Evolutionary conservation across 2,329 filamentous ascomycete species (phyloP), one percentile per base, ranked within the genome.

Genomic region (Aquanectria penicillioides): DNA sequence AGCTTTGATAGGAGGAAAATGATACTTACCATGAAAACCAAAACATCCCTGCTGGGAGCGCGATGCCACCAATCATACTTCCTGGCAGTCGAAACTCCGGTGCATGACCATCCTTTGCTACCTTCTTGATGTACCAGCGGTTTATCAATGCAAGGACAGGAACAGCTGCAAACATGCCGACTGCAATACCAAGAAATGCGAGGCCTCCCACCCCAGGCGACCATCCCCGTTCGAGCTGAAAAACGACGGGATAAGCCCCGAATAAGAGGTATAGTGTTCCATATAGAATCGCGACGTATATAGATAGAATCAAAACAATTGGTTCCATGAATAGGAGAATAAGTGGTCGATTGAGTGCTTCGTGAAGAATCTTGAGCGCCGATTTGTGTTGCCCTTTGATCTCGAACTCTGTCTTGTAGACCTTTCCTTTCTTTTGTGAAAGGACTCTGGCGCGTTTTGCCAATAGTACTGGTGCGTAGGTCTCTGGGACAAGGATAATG

Each of bases 291-390:
- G 86, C 83, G 76, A 86, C 83, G 74, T 90, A 90, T 9, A 89
- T 76, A 2, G 81, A 83, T 2, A 87, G 77, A 3, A 90, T 75
- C 12, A 89, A 71, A 13, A 90, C 86, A 57, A 91, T 90, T 2
- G 88, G 88, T 64, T 91, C 88, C 28, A 74, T 73, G 75, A 90
- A 86, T 1, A 91, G 78, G 4, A 91, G 77, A 25, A 87, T 73
- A 85, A 86, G 89, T 0, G 89, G 89, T 2, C 88, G 81, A 28
- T 80, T 74, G 6, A 90, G 77, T 2, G 85, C 82, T 3, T 81
- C 81, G 40, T 80, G 79, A 65, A 89, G 82, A 13, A 83, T 80
- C 28, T 80, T 72, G 3, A 69, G 65, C 10, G 83, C 66, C 0
- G 76, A 74, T 9, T 78, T 70, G 33, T 74, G 76, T 17, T 80